Base-by-base conservation (phyloP, 2,329 filamentous ascomycete genomes). In the Hypoxylon sp. region DNA sequence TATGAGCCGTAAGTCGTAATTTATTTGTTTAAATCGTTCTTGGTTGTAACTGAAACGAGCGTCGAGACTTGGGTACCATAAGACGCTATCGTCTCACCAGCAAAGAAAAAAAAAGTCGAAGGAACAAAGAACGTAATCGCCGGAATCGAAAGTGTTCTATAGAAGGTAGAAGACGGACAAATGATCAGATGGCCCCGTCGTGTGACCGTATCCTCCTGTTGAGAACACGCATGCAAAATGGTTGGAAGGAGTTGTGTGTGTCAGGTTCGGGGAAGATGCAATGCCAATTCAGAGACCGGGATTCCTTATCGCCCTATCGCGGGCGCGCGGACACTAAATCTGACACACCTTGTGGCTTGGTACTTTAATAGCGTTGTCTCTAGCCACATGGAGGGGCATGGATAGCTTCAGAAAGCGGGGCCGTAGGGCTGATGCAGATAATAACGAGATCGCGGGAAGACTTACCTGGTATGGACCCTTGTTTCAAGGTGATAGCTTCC, bases 271-370 rank as follows among this genome's bases (percentile, higher is more conserved):
- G 31, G 17, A 23, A 12, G 12, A 51, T 53, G 50, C 50, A 54
- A 40, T 54, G 51, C 38, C 48, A 54, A 42, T 51, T 55, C 32
- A 41, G 32, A 38, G 44, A 43, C 43, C 27, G 21, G 44, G 50
- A 44, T 48, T 19, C 35, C 30, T 54, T 54, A 54, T 49, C 51
- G 51, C 38, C n/a, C 26, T 54, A 54, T 54, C 51, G 51, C 45
- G 51, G 37, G 31, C 9, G 29, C 31, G 17, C n/a, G n/a, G 8
- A n/a, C 9, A 13, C 7, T 17, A 35, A 7, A 35, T n/a, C 17
- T 5, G 3, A 20, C 5, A 35, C 11, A 19, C 15, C 17, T 7
- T 17, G 9, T 35, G 9, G 9, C 9, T 6, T 25, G 31, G 31
- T 17, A 35, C 31, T n/a, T n/a, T n/a, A n/a, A 34, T 35, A 34